Evolutionary conservation across 1,284 basidiomycete species (phyloP).

Genomic region (Sporisorium graminicola): DNA sequence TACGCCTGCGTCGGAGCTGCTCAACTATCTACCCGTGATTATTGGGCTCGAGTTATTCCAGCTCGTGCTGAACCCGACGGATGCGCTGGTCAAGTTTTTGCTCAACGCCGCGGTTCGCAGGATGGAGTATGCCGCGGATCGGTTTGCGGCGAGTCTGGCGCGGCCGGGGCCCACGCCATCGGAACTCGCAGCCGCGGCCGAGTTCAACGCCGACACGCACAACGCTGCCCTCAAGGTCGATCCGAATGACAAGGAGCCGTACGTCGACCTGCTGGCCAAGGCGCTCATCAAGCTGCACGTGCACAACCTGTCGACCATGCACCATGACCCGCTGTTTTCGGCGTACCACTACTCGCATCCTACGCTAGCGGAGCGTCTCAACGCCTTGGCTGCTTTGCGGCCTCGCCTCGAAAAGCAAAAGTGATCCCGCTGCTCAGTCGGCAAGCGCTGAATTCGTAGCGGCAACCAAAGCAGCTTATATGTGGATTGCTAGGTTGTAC

Average conservation of each 20-base stretch:
- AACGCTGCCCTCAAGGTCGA: constrained; percentile 33
- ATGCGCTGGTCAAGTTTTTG: constrained; percentile 63
- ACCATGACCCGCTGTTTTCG: constrained; percentile 66
- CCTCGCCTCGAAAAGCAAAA: constrained; percentile 31
- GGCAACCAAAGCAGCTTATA: too few relatives aligned
- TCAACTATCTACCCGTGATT: constrained; percentile 63
- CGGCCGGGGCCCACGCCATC: constrained; percentile 51
- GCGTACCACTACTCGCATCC: constrained; percentile 68
- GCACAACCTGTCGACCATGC: constrained; percentile 67
- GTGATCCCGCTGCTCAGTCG: background rate
- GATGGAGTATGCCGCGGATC: constrained; percentile 67
- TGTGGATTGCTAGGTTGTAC: too few relatives aligned
- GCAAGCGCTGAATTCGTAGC: too few relatives aligned
- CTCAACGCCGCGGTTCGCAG: constrained; percentile 61
- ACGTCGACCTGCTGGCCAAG: constrained; percentile 58
- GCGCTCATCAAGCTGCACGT: constrained; percentile 67
- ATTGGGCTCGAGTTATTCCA: constrained; percentile 68
- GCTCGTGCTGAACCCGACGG: constrained; percentile 62
- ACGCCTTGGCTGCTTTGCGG: constrained; percentile 42
- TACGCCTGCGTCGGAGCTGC: constrained; percentile 22
- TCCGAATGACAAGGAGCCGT: constrained; percentile 53
- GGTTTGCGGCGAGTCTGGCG: constrained; percentile 53
- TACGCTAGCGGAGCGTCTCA: constrained; percentile 63
- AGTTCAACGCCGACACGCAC: constrained; percentile 33
- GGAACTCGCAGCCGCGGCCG: constrained; percentile 47